Base-by-base conservation (phyloP, 352 stramenopile genomes). In the Thraustochytrium striatum region DNA sequence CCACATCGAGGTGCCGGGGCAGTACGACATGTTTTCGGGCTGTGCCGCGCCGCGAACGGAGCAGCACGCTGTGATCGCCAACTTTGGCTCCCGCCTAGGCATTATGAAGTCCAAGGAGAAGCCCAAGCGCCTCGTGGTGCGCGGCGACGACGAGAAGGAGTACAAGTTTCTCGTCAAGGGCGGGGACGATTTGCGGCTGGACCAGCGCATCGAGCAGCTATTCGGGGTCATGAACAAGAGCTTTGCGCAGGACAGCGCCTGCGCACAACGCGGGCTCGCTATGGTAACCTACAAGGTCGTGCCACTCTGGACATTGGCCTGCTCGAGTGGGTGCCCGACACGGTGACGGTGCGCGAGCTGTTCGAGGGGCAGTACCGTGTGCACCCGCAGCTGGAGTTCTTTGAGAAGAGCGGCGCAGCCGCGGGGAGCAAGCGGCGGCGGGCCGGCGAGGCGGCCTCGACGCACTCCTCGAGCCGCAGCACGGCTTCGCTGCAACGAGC, bases 211-310 rank as follows among this genome's bases (percentile, higher is more conserved):
- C 61, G 89, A 96, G 73, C 90, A 95, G 72, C 82, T 97, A 2
- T 97, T 96, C 84, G 88, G 88, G 28, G 87, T 94, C 30, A 95
- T 97, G 89, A 96, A 96, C 78, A 85, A 90, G 58, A 89, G 95
- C 58, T 85, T 96, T 16, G 72, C 86, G 30, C 78, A 84, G 91
- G 25, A 90, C 91, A 81, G 87, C 5, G 82, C 83, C 0, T 95
- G 91, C 30, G 85, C 85, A 39, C 88, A 92, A 30, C 82, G 88
- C 30, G 85, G 85, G 52, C 44, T 98, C 95, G 13, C 32, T 73
- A 99, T 99, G 69, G 91, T 98, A 82, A 87, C 95, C 33, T 99
- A 99, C 83, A 90, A 93, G 0, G 97, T 99, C 19, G 96, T 96
- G 75, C 96, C 96, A 13, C 85, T 99, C 25, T 98, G 82, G 98